Percentiles rank a stretch among this genome's conserved stretches.
Conservation (phyloP, 2,329 filamentous ascomycete species). For the Uncinocarpus reesii region DNA sequence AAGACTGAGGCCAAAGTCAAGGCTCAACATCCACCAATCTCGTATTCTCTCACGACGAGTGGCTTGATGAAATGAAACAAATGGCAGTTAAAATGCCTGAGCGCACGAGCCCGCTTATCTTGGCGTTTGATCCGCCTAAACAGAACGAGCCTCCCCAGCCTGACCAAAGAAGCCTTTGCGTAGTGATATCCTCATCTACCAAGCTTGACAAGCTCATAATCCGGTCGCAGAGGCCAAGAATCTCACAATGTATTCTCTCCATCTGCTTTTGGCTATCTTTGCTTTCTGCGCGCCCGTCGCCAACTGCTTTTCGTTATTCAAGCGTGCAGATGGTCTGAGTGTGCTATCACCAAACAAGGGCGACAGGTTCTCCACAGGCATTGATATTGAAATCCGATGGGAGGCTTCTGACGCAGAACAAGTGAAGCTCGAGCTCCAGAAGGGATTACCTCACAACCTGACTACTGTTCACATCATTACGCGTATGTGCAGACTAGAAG, state of each 20-base stretch:
- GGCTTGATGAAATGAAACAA: too few relatives aligned
- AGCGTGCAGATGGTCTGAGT: slow-evolving; percentile 11
- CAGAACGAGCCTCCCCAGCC: neutral
- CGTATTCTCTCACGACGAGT: too few relatives aligned
- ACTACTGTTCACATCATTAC: slow-evolving; percentile 14
- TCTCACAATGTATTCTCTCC: too few relatives aligned
- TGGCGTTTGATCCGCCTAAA: neutral
- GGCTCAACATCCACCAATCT: too few relatives aligned
- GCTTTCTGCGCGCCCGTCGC: slow-evolving; percentile 1
- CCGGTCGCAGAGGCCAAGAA: too few relatives aligned
- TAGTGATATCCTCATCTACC: neutral
- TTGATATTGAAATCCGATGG: slow-evolving; percentile 15
- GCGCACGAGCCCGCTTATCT: neutral
- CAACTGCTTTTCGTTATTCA: slow-evolving; percentile 8
- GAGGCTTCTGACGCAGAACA: slow-evolving; percentile 1
- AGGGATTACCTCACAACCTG: slow-evolving; percentile 11
- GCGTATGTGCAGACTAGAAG: slow-evolving; percentile 8
- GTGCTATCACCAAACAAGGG: slow-evolving; percentile 6
- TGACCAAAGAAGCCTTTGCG: too few relatives aligned
- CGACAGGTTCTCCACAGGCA: slow-evolving; percentile 14
- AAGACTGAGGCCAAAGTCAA: too few relatives aligned
- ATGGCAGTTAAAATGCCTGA: too few relatives aligned
- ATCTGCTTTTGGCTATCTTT: neutral
- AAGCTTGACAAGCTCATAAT: too few relatives aligned
- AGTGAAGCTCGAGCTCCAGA: slow-evolving; percentile 13